Conservation (phyloP, 2,329 filamentous ascomycete species). For the Pseudogymnoascus sp. region DNA sequence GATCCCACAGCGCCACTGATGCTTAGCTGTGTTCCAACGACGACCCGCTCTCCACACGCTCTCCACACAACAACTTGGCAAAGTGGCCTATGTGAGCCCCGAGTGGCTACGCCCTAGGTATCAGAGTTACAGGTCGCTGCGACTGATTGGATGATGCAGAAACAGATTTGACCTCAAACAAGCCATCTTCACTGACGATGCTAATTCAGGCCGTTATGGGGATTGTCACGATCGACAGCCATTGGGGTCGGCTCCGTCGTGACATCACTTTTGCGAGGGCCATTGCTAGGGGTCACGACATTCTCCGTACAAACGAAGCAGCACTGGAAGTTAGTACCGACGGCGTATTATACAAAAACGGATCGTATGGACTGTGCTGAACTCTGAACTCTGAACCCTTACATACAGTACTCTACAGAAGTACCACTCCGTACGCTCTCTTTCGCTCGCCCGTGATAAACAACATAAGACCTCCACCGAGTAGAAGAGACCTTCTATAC, state of each 20-base stretch:
- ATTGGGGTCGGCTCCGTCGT: not conserved
- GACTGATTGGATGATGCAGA: not conserved
- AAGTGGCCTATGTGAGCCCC: not conserved
- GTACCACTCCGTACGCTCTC: not conserved
- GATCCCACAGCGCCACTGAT: not conserved
- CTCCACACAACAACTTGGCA: not conserved
- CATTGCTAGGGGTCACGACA: not conserved
- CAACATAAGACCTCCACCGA: not conserved
- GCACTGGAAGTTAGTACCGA: not conserved
- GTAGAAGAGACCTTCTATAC: slow-evolving; percentile 10
- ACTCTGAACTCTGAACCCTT: not conserved
- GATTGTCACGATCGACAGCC: not conserved
- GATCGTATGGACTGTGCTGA: not conserved
- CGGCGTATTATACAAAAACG: not conserved
- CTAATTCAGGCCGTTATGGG: slow-evolving; percentile 4
- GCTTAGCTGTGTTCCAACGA: slow-evolving; percentile 1
- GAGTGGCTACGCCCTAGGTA: not conserved
- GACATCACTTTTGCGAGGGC: not conserved
- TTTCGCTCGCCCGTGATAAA: not conserved
- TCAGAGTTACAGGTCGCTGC: not conserved
- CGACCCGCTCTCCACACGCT: not conserved
- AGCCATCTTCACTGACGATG: slow-evolving; percentile 1
- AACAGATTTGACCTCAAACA: slow-evolving; percentile 5
- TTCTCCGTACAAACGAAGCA: not conserved
- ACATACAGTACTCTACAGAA: slow-evolving; percentile 1